A percentile compares a stretch with the other conserved stretches of the same genome.
Conservation (phyloP, 208 protist species). For the Kentomonas sorsogonicus region DNA sequence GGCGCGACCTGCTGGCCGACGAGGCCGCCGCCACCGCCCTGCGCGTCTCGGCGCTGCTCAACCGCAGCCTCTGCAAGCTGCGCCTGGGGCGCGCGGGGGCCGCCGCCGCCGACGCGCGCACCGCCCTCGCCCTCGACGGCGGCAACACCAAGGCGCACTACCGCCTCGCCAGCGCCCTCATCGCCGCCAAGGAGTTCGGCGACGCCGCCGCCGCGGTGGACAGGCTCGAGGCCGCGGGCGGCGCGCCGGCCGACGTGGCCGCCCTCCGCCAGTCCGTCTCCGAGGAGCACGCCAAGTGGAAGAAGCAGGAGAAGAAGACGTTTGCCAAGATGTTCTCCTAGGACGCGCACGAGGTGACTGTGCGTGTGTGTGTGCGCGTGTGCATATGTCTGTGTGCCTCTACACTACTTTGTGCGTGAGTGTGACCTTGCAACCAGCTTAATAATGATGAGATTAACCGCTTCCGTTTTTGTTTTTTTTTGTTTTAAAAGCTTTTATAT, state of each 20-base stretch:
- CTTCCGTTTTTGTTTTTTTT: constrained; percentile 8
- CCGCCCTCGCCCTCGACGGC: constrained; percentile 31
- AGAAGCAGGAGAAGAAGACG: constrained; percentile 45
- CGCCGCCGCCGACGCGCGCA: constrained; percentile 34
- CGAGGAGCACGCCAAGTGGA: constrained; percentile 20
- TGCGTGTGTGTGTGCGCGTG: not conserved
- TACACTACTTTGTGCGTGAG: constrained; percentile 1
- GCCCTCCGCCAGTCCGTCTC: constrained; percentile 30
- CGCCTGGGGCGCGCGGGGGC: constrained; percentile 28
- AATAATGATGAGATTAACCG: too few species aligned
- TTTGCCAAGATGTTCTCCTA: constrained; percentile 71
- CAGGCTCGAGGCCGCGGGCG: constrained; percentile 28
- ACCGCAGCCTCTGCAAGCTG: constrained; percentile 51
- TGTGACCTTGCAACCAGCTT: too few species aligned
- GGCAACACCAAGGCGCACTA: constrained; percentile 62
- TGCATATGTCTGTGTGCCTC: not conserved
- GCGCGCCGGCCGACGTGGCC: constrained; percentile 28
- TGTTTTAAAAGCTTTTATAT: not conserved
- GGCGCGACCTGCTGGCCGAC: constrained; percentile 59
- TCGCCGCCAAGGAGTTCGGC: constrained; percentile 43
- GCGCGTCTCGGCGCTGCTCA: constrained; percentile 50
- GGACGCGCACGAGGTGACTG: constrained; percentile 1
- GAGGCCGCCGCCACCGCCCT: constrained; percentile 43
- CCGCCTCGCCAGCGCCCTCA: constrained; percentile 49
- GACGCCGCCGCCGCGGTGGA: constrained; percentile 28